A percentile compares a stretch with the other conserved stretches of the same genome.
phyloP scores from a whole-genome alignment of 306 rosid species.

The barrel medic (Medicago truncatula) region DNA sequence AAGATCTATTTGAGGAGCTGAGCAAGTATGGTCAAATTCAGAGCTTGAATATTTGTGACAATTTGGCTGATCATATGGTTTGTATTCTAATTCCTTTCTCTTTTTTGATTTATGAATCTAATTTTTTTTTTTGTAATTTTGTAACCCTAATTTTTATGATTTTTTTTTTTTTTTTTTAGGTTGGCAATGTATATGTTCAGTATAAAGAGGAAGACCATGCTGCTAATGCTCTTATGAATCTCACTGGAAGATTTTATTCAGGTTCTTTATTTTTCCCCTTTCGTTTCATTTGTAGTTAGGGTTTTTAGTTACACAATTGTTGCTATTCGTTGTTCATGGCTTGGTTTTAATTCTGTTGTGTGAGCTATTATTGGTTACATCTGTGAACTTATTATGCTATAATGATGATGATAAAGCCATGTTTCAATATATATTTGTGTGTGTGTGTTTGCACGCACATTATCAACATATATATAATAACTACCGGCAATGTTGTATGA shows the following conservation, averaged over 20 bases:
- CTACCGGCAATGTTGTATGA: no score
- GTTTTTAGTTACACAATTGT: background rate
- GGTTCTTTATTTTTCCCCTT: constrained; percentile 48
- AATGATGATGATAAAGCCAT: background rate
- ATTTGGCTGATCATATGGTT: constrained; percentile 98
- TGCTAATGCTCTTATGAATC: constrained; percentile 85
- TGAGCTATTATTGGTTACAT: background rate
- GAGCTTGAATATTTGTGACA: constrained; percentile 96
- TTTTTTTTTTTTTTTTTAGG: constrained; percentile 51
- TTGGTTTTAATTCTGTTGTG: background rate
- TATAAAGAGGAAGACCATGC: constrained; percentile 97
- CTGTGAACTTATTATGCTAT: background rate
- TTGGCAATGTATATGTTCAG: constrained; percentile 89
- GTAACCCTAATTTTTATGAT: background rate
- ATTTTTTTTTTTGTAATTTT: background rate
- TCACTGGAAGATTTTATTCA: constrained; percentile 90
- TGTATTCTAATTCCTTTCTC: background rate
- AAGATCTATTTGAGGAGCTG: constrained; percentile 94
- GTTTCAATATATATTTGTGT: background rate
- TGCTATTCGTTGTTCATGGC: no score
- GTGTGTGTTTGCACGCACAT: no score
- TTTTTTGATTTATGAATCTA: no score
- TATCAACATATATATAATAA: no score
- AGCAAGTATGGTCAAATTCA: constrained; percentile 91
- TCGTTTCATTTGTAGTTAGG: background rate